Base-by-base conservation (phyloP, 805 yeast genomes). In the Pichia gijzeniarum region DNA sequence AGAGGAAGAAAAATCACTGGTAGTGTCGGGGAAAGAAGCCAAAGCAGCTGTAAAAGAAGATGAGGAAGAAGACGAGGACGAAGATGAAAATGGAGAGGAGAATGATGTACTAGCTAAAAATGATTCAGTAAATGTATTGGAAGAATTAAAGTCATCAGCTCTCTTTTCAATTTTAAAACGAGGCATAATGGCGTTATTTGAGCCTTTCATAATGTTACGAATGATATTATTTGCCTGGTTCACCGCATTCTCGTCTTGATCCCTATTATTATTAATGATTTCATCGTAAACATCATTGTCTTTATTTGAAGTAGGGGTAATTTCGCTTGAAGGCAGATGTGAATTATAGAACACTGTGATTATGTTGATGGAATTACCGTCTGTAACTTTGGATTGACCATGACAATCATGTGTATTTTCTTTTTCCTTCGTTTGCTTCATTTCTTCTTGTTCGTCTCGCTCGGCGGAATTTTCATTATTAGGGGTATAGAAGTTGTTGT, bases 171-270 rank as follows among this genome's bases (percentile, higher is more conserved):
- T 32, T 34, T 53, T 52, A 39, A 60, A 60, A 40, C 64, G 50
- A 8, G 64, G 63, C n/a, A 55, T 51, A 14, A 58, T 57, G 4
- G 59, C 62, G 45, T 56, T 46, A 42, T 57, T 53, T 19, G 61
- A 56, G 8, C 50, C 47, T 34, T 48, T 37, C 43, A 41, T 57
- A 19, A 59, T 57, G 35, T 57, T 54, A 21, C 54, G 44, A 12
- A 58, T 51, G 35, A 59, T 59, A 19, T 52, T 41, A 31, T 50
- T 47, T 19, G 57, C 53, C 39, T 44, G 42, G 20, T 43, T 16
- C 8, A 20, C 28, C 22, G 19, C 20, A 41, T 22, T n/a, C 4
- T 35, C 22, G 5, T 14, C 9, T 18, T 2, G 5, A 13, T 31
- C 32, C 16, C 10, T 10, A 25, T 25, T 25, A 25, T 25, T 25